Evolutionary conservation across 306 rosid genomes (phyloP).

Genomic region (Pachyrhizus erosus): DNA sequence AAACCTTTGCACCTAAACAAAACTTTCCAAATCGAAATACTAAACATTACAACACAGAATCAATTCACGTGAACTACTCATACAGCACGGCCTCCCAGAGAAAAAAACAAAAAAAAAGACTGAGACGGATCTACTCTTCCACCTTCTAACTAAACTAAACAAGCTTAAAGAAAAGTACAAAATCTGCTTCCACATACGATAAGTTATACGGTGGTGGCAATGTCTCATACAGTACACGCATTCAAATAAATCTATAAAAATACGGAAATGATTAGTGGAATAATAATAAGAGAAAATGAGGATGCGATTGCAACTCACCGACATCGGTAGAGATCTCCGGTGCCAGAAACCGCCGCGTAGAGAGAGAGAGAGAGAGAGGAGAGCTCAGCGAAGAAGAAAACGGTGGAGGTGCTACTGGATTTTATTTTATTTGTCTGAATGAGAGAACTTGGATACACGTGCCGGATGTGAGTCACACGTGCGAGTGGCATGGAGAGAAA

Average conservation of each 20-base stretch:
- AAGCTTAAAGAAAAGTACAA: not conserved
- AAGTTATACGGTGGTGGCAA: not conserved
- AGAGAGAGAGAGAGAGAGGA: not conserved
- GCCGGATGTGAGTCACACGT: conserved; percentile 47
- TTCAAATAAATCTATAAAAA: not conserved
- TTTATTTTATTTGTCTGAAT: not conserved
- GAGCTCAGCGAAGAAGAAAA: not conserved
- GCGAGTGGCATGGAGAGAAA: conserved; percentile 27
- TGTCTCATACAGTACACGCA: not conserved
- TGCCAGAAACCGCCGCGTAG: conserved; percentile 15
- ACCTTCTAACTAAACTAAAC: not conserved
- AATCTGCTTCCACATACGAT: not conserved
- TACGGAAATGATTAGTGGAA: not conserved
- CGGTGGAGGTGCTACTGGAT: not conserved
- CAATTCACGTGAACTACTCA: not conserved
- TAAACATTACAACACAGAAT: not conserved
- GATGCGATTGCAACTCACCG: conserved; percentile 46
- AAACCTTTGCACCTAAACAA: not conserved
- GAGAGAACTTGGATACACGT: conserved; percentile 29
- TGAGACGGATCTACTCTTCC: conserved; percentile 33
- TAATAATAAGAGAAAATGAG: not conserved
- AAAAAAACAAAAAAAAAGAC: not conserved
- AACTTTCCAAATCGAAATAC: not conserved
- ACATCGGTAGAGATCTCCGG: conserved; percentile 43
- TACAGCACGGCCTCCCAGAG: not conserved